Percentiles rank a stretch among this genome's conserved stretches.
Evolutionary conservation across 2,329 filamentous ascomycete genomes (phyloP).

Genomic region (Aureobasidium melanogenum): DNA sequence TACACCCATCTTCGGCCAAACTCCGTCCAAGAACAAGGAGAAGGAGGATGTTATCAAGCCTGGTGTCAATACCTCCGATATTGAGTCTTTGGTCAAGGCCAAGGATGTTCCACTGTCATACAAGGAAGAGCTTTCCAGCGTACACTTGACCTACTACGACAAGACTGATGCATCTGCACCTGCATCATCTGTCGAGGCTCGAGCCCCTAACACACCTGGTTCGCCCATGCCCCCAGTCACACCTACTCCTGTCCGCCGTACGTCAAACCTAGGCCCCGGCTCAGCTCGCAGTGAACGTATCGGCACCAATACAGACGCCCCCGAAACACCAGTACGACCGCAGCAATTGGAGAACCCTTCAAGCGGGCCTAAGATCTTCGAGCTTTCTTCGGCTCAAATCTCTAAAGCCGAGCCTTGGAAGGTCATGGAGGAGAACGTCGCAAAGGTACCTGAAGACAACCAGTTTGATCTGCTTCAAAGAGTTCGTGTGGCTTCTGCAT

Average conservation of each 20-base stretch:
- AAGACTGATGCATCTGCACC: conserved; percentile 23
- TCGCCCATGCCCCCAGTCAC: conserved; percentile 49
- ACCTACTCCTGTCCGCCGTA: conserved; percentile 67
- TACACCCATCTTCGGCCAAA: conserved; percentile 45
- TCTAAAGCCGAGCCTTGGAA: conserved; percentile 32
- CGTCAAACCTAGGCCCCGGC: conserved; percentile 38
- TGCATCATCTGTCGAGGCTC: conserved; percentile 21
- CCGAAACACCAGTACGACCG: conserved; percentile 20
- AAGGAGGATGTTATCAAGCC: conserved; percentile 46
- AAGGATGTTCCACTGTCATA: conserved; percentile 29
- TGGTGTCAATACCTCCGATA: conserved; percentile 70
- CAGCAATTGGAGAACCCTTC: conserved; percentile 29
- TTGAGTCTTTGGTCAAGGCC: conserved; percentile 62
- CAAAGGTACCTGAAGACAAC: conserved; percentile 60
- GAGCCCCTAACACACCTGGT: conserved; percentile 26
- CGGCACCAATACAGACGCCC: conserved; percentile 19
- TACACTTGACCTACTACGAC: conserved; percentile 72
- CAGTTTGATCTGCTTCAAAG: conserved; percentile 82
- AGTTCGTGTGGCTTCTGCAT: conserved; percentile 71
- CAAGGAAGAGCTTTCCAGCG: conserved; percentile 73
- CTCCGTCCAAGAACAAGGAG: conserved; percentile 67
- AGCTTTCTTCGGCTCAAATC: conserved; percentile 49
- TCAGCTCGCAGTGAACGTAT: conserved; percentile 27
- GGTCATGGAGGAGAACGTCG: conserved; percentile 32
- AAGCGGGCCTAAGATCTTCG: conserved; percentile 46